Evolutionary conservation across 2,329 filamentous ascomycete species (phyloP), one percentile per base, ranked within the genome.

Genomic region (Sporothrix pseudoabietina): DNA sequence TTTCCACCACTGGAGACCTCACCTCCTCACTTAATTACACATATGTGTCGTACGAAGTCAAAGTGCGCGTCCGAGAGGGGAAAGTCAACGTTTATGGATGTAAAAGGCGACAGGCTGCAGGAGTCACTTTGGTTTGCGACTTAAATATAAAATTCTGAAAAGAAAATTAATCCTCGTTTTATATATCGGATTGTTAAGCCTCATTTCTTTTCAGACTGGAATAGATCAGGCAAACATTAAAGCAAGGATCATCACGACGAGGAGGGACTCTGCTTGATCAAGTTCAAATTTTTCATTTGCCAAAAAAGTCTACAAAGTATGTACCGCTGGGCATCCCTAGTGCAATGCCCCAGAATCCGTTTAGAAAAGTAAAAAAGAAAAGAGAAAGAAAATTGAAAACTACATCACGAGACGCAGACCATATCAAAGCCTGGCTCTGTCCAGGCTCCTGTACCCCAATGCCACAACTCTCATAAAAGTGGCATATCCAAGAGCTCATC

Each of bases 361-460:
- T 57, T 22, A 16, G 44, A 32, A 61, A 65, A 61, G 26, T 55
- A 16, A 26, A 54, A 22, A 10, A 44, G 41, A 14, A 72, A 71
- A 71, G 44, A 65, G n/a, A 65, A 55, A 44, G 26, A 39, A 69
- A 41, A 72, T n/a, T 52, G 19, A 12, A 44, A 68, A 32, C n/a
- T 30, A n/a, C 39, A 69, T 19, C 54, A 66, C 26, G n/a, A 57
- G 54, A 16, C 16, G 26, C 35, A 70, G 57, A 41, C 32, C 14
- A n/a, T 22, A 41, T 0, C 3, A 35, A 32, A 39, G 19, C 6
- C 9, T n/a, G 14, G 55, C 55, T 32, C n/a, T 55, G 22, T 26
- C 12, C 22, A 32, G 7, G 55, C 30, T 35, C 55, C 55, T n/a
- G 7, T n/a, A 10, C 8, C 44, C 32, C 57, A 39, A 12, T 41